Conservation (phyloP, 805 yeast species). For the Teunomyces pallodes region DNA sequence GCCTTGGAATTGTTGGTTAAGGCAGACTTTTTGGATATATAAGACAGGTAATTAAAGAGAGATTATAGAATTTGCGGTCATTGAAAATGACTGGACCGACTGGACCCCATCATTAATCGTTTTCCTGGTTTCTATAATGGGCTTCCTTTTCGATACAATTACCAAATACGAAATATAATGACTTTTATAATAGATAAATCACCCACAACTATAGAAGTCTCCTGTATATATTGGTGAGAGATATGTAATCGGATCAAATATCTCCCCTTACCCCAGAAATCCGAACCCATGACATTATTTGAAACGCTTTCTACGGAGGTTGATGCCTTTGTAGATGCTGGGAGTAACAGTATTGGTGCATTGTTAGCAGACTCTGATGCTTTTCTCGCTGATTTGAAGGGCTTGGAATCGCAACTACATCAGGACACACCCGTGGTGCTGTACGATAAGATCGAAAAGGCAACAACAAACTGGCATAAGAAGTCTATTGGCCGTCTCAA, state of each 20-base stretch:
- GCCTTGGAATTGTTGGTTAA: constrained; percentile 89
- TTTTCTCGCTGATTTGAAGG: constrained; percentile 23
- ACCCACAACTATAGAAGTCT: neutral
- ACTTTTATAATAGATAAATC: no score
- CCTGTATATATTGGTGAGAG: neutral
- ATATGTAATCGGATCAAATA: neutral
- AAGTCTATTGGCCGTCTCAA: constrained; percentile 31
- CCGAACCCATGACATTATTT: constrained; percentile 17
- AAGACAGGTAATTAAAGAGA: neutral
- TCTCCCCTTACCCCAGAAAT: constrained; percentile 7
- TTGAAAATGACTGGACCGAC: no score
- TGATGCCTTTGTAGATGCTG: constrained; percentile 19
- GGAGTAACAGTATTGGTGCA: constrained; percentile 16
- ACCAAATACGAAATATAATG: no score
- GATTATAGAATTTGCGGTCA: neutral
- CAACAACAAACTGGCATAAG: constrained; percentile 34
- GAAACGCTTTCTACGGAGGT: constrained; percentile 26
- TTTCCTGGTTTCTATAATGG: no score
- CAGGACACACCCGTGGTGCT: constrained; percentile 3
- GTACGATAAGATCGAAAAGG: constrained; percentile 12
- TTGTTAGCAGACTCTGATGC: constrained; percentile 21
- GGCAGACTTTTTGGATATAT: constrained; percentile 82
- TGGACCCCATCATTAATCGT: no score
- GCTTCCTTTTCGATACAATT: no score
- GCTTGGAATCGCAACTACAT: constrained; percentile 21